Evolutionary conservation across 2,329 filamentous ascomycete genomes (phyloP).

Genomic region (Atkinsonella texensis): DNA sequence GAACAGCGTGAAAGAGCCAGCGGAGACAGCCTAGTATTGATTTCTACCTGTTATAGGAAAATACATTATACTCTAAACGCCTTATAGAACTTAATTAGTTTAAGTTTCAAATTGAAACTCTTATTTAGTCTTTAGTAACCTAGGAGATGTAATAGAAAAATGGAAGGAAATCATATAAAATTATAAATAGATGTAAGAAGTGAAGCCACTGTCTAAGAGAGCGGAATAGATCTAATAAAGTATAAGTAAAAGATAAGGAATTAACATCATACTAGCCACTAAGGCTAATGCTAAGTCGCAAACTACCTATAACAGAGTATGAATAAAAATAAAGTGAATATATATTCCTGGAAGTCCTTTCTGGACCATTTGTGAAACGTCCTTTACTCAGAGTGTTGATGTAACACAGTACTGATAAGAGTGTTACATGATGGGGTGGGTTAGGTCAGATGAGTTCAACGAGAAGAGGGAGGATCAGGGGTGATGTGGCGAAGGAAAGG

Average conservation of each 20-base stretch:
- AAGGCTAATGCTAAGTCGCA: not conserved
- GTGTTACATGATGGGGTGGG: not conserved
- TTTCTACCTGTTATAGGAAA: not conserved
- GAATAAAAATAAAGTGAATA: not conserved
- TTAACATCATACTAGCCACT: not conserved
- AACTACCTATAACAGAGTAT: not conserved
- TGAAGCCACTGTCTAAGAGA: not conserved
- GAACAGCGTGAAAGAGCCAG: not conserved
- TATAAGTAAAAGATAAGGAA: not conserved
- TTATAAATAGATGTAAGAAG: not conserved
- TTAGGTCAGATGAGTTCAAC: not conserved
- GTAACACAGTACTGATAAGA: not conserved
- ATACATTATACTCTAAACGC: not conserved
- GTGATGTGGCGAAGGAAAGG: not conserved
- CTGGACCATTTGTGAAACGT: not conserved
- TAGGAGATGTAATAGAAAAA: not conserved
- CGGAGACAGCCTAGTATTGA: not conserved
- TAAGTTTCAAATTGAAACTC: not conserved
- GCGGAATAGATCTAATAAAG: not conserved
- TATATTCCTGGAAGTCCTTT: not conserved
- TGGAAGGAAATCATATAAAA: not conserved
- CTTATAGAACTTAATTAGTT: not conserved
- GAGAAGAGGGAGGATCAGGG: not conserved
- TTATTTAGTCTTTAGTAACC: not conserved
- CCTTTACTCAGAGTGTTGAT: not conserved